Evolutionary conservation across 164 flowering plant species (phyloP), one percentile per base, ranked within the genome.

Genomic region (Brasenia schreberi): DNA sequence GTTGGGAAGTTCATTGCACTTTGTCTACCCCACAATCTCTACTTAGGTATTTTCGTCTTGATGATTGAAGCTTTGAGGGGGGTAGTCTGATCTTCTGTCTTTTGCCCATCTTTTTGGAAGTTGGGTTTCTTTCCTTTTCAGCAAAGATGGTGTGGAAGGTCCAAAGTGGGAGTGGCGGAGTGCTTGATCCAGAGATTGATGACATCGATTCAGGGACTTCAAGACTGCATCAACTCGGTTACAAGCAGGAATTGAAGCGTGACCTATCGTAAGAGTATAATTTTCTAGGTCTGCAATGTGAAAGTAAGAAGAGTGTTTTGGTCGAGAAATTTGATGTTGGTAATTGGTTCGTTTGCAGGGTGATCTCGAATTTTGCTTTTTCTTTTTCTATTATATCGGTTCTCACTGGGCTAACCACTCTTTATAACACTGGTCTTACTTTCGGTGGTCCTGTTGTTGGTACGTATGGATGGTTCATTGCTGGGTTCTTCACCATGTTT

Each of bases 231-330:
- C 85, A 91, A 74, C 93, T 91, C 58, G 97, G 96, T 39, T 91
- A 91, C 83, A 91, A 91, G 70, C 97, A 91, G 76, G 97, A 91
- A 65, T 87, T 91, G 69, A 89, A 87, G 83, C 92, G 97, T 53
- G 96, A 91, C 69, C 87, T 91, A 72, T 88, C 97, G 93, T 88
- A 87, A 85, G 5, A 9, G 66, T 16, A 62, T 66, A 39, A 9
- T 7, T 3, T 23, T 61, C 9, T 61, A n/a, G 63, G 18, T 49
- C 7, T 49, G 56, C 5, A 9, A 49, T 49, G 16, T 49, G 56
- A 49, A 49, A 14, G 14, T 49, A 3, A 14, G 56, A 14, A 49
- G 56, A 3, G 16, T 4, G 2, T 10, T 61, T 18, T 60, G n/a
- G n/a, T n/a, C n/a, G n/a, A n/a, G n/a, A n/a, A n/a, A n/a, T n/a